phyloP scores from a whole-genome alignment of 179 eudicot species.

The Amaranthus tricolor region DNA sequence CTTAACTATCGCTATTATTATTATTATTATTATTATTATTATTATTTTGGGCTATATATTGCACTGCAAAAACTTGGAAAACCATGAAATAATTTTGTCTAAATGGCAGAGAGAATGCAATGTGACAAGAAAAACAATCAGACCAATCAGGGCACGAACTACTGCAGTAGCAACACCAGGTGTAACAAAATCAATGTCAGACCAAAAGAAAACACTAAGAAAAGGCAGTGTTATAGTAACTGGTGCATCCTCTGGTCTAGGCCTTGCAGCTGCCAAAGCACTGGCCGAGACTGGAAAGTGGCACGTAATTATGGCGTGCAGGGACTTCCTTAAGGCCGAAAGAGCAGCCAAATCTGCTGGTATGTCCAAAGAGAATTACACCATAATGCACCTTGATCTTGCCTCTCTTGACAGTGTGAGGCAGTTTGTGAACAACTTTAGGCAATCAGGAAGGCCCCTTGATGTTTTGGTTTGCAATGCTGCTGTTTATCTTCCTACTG shows the following conservation, averaged over 20 bases:
- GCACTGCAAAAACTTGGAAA: no score
- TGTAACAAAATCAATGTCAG: constrained; percentile 23
- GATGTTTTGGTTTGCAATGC: constrained; percentile 82
- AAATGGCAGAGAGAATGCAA: constrained; percentile 33
- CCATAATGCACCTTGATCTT: constrained; percentile 68
- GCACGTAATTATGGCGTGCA: constrained; percentile 56
- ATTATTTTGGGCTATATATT: no score
- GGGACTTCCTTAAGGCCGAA: constrained; percentile 51
- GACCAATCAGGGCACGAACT: constrained; percentile 36
- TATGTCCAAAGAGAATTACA: constrained; percentile 47
- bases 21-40: no score
- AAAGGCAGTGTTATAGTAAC: constrained; percentile 51
- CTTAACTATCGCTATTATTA: no score
- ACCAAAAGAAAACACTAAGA: constrained; percentile 46
- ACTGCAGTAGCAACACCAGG: constrained; percentile 45
- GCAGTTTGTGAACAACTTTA: constrained; percentile 63
- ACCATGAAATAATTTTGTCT: neutral
- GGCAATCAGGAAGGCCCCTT: constrained; percentile 55
- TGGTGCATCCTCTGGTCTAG: constrained; percentile 56
- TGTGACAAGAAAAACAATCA: constrained; percentile 23
- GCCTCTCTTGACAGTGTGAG: constrained; percentile 80
- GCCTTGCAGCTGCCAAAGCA: constrained; percentile 53
- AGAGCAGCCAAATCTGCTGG: constrained; percentile 57
- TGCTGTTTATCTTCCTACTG: constrained; percentile 67
- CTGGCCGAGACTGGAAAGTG: constrained; percentile 62